phyloP scores from a whole-genome alignment of 345 rosid species.

The Ceriops zippeliana region DNA sequence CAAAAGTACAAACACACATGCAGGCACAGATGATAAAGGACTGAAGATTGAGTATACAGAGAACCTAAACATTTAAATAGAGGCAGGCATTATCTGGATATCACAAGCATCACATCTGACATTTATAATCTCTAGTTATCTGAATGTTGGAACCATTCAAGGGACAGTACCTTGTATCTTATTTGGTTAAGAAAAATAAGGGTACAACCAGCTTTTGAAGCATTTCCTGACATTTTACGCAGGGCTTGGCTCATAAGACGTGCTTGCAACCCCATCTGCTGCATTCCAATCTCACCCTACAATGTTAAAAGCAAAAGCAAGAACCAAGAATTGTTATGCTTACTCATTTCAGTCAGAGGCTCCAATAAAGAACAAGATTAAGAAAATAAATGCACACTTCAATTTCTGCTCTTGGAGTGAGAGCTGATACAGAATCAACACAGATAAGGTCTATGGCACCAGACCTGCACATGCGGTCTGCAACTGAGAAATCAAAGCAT shows the following conservation, averaged over 20 bases:
- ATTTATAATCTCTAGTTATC: background rate
- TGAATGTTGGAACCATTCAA: slow-evolving; percentile 5
- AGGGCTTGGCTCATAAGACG: slow-evolving; percentile 99
- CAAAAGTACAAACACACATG: background rate
- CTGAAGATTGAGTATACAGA: background rate
- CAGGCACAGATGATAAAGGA: no score
- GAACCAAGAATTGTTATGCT: slow-evolving; percentile 9
- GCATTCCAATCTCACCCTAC: slow-evolving; percentile 99
- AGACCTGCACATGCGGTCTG: slow-evolving; percentile 98
- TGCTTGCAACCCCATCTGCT: slow-evolving; percentile 97
- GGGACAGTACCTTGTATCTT: slow-evolving; percentile 72
- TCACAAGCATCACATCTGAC: background rate
- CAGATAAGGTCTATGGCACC: slow-evolving; percentile 94
- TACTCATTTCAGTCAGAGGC: background rate
- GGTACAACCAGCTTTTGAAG: slow-evolving; percentile 98
- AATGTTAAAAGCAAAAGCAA: slow-evolving; percentile 8
- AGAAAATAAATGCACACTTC: slow-evolving; percentile 50
- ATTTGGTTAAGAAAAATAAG: slow-evolving; percentile 91
- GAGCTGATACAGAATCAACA: slow-evolving; percentile 95
- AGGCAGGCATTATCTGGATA: no score
- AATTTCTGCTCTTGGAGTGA: slow-evolving; percentile 96
- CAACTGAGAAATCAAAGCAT: slow-evolving; percentile 49
- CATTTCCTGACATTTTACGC: slow-evolving; percentile 99
- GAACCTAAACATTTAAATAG: slow-evolving; percentile 2
- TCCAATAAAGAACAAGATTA: background rate